Percentiles rank a stretch among this genome's conserved stretches.
phyloP scores from a whole-genome alignment of 352 stramenopile species.

The Globisporangium nagaii region DNA sequence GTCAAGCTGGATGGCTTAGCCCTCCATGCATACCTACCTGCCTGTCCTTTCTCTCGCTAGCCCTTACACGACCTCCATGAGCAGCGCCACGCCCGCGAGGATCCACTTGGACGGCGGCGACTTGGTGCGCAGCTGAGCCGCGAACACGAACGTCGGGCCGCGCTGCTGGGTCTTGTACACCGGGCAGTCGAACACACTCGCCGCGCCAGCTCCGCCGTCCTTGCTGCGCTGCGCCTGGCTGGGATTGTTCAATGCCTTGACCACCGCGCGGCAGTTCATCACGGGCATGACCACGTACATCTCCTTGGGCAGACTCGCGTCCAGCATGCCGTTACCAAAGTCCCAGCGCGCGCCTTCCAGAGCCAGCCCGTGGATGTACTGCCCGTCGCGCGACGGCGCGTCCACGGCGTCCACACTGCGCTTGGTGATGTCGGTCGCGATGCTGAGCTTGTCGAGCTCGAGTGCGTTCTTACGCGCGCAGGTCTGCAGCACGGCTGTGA shows the following conservation, averaged over 20 bases:
- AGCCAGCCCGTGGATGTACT: conserved; percentile 85
- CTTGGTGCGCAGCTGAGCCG: conserved; percentile 84
- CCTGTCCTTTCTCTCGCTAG: too few species aligned
- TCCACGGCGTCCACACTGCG: conserved; percentile 73
- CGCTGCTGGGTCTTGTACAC: conserved; percentile 91
- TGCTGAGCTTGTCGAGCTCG: conserved; percentile 78
- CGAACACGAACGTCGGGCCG: conserved; percentile 87
- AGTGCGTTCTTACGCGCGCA: conserved; percentile 66
- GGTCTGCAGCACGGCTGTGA: conserved; percentile 77
- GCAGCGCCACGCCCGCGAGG: conserved; percentile 83
- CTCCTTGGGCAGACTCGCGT: conserved; percentile 81
- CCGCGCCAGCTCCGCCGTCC: conserved; percentile 3
- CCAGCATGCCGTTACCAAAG: conserved; percentile 69
- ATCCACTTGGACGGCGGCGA: conserved; percentile 86
- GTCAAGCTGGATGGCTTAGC: background rate
- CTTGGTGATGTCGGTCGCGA: conserved; percentile 88
- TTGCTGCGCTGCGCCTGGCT: conserved; percentile 12
- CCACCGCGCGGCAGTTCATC: conserved; percentile 81
- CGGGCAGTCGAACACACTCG: conserved; percentile 75
- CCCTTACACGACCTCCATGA: conserved; percentile 88
- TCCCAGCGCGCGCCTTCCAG: conserved; percentile 91
- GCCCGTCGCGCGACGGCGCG: conserved; percentile 82
- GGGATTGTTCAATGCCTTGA: conserved; percentile 16
- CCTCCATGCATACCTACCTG: background rate
- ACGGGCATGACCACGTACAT: conserved; percentile 91